These are phyloP conservation scores for Backusella liffmaniae DNA, from an alignment of 192 early-diverging fungal species.

Conservation along the genomic window DNA sequence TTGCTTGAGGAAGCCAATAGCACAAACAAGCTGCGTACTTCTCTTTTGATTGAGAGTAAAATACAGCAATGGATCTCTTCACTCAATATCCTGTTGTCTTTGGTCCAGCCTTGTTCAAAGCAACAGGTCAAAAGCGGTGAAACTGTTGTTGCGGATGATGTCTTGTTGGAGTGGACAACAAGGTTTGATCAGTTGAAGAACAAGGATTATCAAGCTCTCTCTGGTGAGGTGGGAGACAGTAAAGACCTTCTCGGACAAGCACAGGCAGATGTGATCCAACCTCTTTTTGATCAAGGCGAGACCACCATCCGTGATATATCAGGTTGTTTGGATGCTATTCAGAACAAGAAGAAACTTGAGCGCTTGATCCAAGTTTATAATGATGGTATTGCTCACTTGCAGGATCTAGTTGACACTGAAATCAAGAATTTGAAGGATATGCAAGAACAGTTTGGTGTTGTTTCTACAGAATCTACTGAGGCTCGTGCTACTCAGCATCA, in stretches of 20 bases:
- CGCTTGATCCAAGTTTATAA: not conserved
- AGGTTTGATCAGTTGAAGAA: conserved; percentile 7
- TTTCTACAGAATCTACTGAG: not conserved
- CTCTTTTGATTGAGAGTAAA: conserved; percentile 8
- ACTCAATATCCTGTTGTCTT: not conserved
- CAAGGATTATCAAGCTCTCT: not conserved
- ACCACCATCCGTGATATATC: not conserved
- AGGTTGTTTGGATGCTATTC: not conserved
- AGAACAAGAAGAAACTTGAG: not conserved
- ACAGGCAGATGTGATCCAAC: not conserved
- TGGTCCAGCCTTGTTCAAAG: not conserved
- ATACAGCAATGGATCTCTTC: not conserved
- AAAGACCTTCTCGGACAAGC: not conserved
- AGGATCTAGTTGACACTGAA: not conserved
- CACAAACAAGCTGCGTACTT: not conserved
- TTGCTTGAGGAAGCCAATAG: not conserved
- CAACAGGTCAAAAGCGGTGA: not conserved
- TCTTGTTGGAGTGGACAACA: conserved; percentile 1
- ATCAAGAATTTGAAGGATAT: not conserved
- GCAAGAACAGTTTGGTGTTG: conserved; percentile 6
- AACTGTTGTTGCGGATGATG: conserved; percentile 5
- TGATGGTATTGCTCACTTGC: not conserved
- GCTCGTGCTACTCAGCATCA: not conserved
- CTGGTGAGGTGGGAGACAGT: not conserved
- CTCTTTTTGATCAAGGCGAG: not conserved